These are phyloP conservation scores for Fusarium tuaranense DNA, from an alignment of 2,329 filamentous ascomycete species.

Conservation along the genomic window DNA sequence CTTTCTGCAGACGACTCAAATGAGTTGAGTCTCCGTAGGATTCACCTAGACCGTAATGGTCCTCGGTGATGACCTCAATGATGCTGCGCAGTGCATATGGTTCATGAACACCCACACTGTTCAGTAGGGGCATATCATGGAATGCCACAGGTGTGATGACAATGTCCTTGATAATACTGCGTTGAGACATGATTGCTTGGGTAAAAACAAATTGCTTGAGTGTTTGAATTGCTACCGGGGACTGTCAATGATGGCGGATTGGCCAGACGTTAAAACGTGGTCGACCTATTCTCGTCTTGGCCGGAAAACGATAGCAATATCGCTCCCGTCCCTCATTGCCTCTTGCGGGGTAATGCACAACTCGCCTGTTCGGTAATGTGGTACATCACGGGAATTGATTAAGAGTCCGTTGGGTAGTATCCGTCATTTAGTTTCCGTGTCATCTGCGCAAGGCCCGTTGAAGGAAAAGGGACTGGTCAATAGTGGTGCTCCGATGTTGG, in stretches of 20 bases:
- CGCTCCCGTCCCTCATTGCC: not conserved
- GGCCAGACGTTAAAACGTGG: not conserved
- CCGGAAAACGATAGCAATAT: not conserved
- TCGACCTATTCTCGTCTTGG: not conserved
- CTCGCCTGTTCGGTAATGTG: not conserved
- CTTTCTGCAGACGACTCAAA: conserved; percentile 48
- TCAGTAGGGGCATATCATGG: conserved; percentile 58
- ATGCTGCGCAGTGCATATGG: conserved; percentile 56
- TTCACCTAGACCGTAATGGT: conserved; percentile 53
- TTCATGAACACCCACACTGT: conserved; percentile 58
- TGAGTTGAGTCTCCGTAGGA: conserved; percentile 56
- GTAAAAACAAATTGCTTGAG: not conserved
- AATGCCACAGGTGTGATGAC: conserved; percentile 58
- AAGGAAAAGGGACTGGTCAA: conserved; percentile 19
- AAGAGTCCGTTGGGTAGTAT: not conserved
- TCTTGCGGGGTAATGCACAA: not conserved
- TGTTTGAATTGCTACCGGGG: not conserved
- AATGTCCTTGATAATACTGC: conserved; percentile 51
- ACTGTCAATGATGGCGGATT: not conserved
- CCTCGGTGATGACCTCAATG: conserved; percentile 53
- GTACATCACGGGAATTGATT: not conserved
- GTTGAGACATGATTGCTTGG: conserved; percentile 42
- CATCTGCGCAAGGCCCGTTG: not conserved
- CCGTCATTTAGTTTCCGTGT: conserved; percentile 18
- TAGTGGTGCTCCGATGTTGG: not conserved